Evolutionary conservation across 23 red algal genomes (phyloP).

Genomic region (Gracilariopsis chorda): DNA sequence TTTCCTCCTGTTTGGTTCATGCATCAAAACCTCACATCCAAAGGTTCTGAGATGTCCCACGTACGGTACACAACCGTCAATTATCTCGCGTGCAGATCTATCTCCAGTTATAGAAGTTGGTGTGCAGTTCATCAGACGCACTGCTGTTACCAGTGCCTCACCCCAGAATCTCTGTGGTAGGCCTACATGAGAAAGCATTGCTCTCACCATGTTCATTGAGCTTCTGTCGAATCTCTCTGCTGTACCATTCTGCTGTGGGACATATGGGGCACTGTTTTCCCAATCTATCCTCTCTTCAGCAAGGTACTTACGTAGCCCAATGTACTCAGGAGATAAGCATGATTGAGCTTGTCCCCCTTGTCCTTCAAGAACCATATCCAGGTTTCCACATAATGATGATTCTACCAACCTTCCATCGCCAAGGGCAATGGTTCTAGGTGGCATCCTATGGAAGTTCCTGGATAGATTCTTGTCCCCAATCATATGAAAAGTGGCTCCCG

Average conservation of each 20-base stretch:
- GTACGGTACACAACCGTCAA: background rate
- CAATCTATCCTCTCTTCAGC: background rate
- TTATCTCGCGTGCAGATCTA: background rate
- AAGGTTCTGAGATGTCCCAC: background rate
- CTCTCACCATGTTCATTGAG: background rate
- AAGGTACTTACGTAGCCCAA: background rate
- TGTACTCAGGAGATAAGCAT: background rate
- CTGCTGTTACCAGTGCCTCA: conserved; percentile 5
- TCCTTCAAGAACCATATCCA: background rate
- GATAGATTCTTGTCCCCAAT: background rate
- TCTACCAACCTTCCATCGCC: background rate
- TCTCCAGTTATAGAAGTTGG: background rate
- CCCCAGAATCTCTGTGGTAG: conserved; percentile 8
- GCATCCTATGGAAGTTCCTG: background rate
- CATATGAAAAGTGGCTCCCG: background rate
- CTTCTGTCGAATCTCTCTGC: conserved; percentile 15
- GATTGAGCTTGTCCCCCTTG: background rate
- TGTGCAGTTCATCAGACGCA: background rate
- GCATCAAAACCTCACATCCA: conserved; percentile 17
- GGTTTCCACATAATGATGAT: background rate
- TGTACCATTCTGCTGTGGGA: conserved; percentile 7
- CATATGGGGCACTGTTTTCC: background rate
- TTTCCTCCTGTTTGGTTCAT: background rate
- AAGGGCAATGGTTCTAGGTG: background rate
- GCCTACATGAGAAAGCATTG: conserved; percentile 4